phyloP scores from a whole-genome alignment of 106 monocot genomes.

The Posidonia australis region DNA sequence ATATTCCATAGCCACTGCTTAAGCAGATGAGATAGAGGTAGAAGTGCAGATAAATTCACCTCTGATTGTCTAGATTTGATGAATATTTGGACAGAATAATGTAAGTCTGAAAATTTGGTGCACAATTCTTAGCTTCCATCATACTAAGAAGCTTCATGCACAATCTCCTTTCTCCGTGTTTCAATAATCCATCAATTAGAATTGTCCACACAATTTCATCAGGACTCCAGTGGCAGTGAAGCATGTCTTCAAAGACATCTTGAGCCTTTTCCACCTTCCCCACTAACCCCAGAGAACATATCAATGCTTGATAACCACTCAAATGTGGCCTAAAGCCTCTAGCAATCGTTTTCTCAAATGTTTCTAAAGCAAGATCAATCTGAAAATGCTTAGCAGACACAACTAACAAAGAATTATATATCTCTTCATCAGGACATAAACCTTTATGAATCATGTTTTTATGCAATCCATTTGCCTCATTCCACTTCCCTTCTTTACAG shows the following conservation, averaged over 20 bases:
- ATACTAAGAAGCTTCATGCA: constrained; percentile 58
- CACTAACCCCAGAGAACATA: constrained; percentile 62
- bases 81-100: constrained; percentile 29
- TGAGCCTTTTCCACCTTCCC: constrained; percentile 38
- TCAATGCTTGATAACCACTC: constrained; percentile 39
- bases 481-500: constrained; percentile 59
- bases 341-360: constrained; percentile 27
- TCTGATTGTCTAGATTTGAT: not conserved
- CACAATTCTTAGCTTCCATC: constrained; percentile 48
- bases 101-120: constrained; percentile 37
- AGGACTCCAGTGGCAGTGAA: constrained; percentile 54
- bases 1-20: no score
- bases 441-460: constrained; percentile 36
- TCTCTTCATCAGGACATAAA: constrained; percentile 47
- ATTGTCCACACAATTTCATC: constrained; percentile 92
- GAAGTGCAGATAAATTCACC: not conserved
- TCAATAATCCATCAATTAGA: constrained; percentile 73
- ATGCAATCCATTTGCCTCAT: constrained; percentile 51
- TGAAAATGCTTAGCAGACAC: constrained; percentile 27
- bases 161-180: constrained; percentile 34
- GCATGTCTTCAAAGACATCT: constrained; percentile 49
- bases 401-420: constrained; percentile 37
- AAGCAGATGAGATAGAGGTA: no score
- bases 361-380: constrained; percentile 58
- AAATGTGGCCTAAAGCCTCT: constrained; percentile 35